These are phyloP conservation scores for Ulota crispa DNA, from an alignment of 225 moss, liverwort and hornwort genomes.

Conservation along the genomic window DNA sequence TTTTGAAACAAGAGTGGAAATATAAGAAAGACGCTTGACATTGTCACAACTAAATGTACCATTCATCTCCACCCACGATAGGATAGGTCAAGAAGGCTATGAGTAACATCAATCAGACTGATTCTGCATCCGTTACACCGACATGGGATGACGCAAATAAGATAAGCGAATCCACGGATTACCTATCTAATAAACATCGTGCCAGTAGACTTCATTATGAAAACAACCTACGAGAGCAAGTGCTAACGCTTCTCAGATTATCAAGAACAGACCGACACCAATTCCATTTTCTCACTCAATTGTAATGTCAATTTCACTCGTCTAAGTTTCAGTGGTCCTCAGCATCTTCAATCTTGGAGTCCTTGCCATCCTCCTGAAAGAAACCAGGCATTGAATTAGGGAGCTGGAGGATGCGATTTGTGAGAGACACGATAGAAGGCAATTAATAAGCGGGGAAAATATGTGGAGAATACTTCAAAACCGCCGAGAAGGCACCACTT, in stretches of 20 bases:
- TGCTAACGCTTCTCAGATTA: slow-evolving; percentile 24
- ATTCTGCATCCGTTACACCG: slow-evolving; percentile 7
- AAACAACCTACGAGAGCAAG: slow-evolving; percentile 26
- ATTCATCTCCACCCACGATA: not conserved
- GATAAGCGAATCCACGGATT: slow-evolving; percentile 19
- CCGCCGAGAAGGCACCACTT: not conserved
- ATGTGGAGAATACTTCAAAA: not conserved
- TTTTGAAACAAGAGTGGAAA: not conserved
- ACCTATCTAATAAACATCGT: slow-evolving; percentile 34
- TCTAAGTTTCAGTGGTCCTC: slow-evolving; percentile 36
- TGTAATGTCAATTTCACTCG: not conserved
- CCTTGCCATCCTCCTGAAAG: slow-evolving; percentile 55
- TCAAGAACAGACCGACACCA: slow-evolving; percentile 26
- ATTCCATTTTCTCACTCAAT: slow-evolving; percentile 19
- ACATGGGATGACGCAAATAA: slow-evolving; percentile 14
- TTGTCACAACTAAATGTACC: not conserved
- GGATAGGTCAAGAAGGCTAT: not conserved
- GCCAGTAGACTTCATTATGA: slow-evolving; percentile 32
- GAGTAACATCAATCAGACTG: slow-evolving; percentile 24
- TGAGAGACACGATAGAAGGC: not conserved
- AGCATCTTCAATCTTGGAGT: slow-evolving; percentile 46
- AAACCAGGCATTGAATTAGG: not conserved
- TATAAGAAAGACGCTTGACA: slow-evolving; percentile 20
- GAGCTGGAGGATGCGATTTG: fast-evolving
- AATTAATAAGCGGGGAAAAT: fast-evolving